Evolutionary conservation across 805 yeast genomes (phyloP), one percentile per base, ranked within the genome.

Genomic region (Suhomyces sp.): DNA sequence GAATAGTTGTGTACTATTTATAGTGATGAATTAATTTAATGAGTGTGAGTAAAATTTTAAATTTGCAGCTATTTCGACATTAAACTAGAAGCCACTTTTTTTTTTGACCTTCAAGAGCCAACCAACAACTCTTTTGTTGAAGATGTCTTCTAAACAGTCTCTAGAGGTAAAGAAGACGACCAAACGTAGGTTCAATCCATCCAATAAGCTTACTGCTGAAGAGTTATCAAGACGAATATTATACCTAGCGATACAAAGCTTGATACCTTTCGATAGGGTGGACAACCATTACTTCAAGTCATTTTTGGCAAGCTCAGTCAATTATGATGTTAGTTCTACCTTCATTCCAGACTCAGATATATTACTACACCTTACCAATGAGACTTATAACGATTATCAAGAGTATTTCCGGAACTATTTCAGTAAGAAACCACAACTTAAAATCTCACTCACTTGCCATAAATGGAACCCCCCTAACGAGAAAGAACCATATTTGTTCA

Each of bases 391-490:
- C 18, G 44, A 45, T 16, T 54, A 47, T 35, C 50, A 46, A 31
- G 40, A 35, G 16, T 48, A 50, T 27, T 54, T 56, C 27, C 33
- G 39, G 19, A 19, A 37, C 10, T 48, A 44, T 25, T 53, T 53
- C 25, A 25, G 28, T 16, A 31, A 26, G 9, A 35, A 44, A 26
- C 21, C 16, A 18, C 15, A 13, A 12, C 33, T 36, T 7, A 34
- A 31, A 18, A 38, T 51, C 19, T 48, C 53, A 8, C 26, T 55
- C 9, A 47, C 57, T 6, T 40, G 48, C 20, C 54, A 54, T 36
- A 43, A 46, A 22, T 56, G 56, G 58, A 28, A 35, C 8, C 40
- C 46, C 2, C 21, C 37, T 0, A 19, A 31, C 14, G 39, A 36
- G 21, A 20, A 33, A 6, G 23, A 42, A 7, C 44, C 50, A 3